Evolutionary conservation across 2,329 filamentous ascomycete species (phyloP).

Genomic region (Diplodia seriata): DNA sequence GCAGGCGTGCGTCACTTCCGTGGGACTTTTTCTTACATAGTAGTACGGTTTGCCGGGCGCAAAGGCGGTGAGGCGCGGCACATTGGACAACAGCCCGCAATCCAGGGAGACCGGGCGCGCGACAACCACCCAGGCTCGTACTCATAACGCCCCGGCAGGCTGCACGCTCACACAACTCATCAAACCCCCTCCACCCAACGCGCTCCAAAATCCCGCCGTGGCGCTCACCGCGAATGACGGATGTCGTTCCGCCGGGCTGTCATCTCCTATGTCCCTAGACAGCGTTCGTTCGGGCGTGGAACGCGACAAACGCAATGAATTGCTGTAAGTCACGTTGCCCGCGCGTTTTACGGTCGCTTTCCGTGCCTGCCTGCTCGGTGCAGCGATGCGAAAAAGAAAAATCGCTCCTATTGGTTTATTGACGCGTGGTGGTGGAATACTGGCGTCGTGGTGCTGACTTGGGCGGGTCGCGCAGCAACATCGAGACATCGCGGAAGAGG

Average conservation of each 20-base stretch:
- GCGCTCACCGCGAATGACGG: constrained; percentile 55
- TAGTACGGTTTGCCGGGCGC: constrained; percentile 14
- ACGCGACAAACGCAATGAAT: constrained; percentile 52
- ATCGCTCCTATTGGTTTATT: constrained; percentile 50
- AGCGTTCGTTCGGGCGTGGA: constrained; percentile 51
- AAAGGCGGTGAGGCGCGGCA: constrained; percentile 11
- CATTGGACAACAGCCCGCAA: constrained; percentile 23
- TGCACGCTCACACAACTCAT: constrained; percentile 39
- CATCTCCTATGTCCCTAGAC: constrained; percentile 58
- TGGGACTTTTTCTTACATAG: too few species aligned
- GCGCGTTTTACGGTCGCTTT: constrained; percentile 43
- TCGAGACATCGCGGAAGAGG: constrained; percentile 83
- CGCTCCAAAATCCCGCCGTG: constrained; percentile 47
- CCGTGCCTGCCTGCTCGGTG: constrained; percentile 39
- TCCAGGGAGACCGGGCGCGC: constrained; percentile 31
- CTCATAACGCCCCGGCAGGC: constrained; percentile 34
- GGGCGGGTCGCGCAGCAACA: constrained; percentile 43
- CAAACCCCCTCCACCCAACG: constrained; percentile 41
- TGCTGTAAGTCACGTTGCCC: constrained; percentile 49
- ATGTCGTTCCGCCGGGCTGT: constrained; percentile 53
- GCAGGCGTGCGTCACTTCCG: constrained; percentile 18
- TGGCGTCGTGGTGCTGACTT: constrained; percentile 36
- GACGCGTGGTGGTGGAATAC: constrained; percentile 48
- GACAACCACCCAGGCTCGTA: constrained; percentile 32
- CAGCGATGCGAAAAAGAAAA: constrained; percentile 49